phyloP scores from a whole-genome alignment of 331 rosid genomes.

The Stylosanthes scabra region DNA sequence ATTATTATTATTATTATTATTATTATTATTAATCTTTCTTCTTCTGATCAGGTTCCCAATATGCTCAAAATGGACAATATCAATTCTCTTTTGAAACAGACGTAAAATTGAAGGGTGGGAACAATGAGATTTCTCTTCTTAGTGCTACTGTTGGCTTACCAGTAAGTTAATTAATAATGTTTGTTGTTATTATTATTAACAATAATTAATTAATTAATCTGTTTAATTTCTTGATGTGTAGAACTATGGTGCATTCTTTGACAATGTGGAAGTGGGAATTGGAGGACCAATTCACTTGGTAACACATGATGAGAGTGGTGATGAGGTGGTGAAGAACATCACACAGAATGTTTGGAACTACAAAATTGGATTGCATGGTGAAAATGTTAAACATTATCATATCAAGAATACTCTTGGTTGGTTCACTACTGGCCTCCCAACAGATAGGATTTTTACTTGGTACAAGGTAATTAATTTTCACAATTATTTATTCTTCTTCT shows the following conservation, averaged over 20 bases:
- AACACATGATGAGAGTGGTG: not conserved
- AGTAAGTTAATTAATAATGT: slow-evolving; percentile 25
- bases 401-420: not conserved
- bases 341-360: slow-evolving; percentile 36
- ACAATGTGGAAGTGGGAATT: slow-evolving; percentile 32
- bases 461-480: slow-evolving; percentile 40
- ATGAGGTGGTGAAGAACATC: slow-evolving; percentile 17
- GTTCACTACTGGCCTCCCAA: slow-evolving; percentile 21
- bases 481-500: not conserved
- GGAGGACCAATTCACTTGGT: slow-evolving; percentile 35
- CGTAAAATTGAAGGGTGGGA: slow-evolving; percentile 32
- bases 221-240: not conserved
- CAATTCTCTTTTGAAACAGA: slow-evolving; percentile 17
- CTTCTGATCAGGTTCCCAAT: slow-evolving; percentile 26
- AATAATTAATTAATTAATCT: not conserved
- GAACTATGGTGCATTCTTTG: slow-evolving; percentile 46
- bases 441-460: slow-evolving; percentile 37
- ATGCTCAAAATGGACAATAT: slow-evolving; percentile 22
- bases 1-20: not conserved
- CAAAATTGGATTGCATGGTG: slow-evolving; percentile 47
- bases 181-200: too few relatives aligned
- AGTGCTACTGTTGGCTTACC: slow-evolving; percentile 46
- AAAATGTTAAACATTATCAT: slow-evolving; percentile 3
- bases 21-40: not conserved
- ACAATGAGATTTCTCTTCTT: slow-evolving; percentile 33